Conservation (phyloP, 768 basidiomycete genomes). For the Inosperma sp. region DNA sequence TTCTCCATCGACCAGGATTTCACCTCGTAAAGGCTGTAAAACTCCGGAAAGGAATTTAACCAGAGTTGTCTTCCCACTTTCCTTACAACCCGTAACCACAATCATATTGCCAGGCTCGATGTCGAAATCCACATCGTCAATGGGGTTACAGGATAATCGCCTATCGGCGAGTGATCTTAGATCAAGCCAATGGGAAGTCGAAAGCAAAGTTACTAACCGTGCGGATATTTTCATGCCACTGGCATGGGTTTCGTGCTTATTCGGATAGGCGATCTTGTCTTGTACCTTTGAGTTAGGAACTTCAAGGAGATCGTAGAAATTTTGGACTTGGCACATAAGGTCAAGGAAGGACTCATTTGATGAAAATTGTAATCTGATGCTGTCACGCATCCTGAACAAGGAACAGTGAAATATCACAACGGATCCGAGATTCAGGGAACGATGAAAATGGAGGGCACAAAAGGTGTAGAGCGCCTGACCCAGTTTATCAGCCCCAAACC, state of each 20-base stretch:
- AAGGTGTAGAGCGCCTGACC: slow-evolving; percentile 23
- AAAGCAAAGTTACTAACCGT: slow-evolving; percentile 14
- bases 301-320: slow-evolving; percentile 20
- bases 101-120: slow-evolving; percentile 41
- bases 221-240: slow-evolving; percentile 25
- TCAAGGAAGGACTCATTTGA: slow-evolving; percentile 9
- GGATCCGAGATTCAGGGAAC: slow-evolving; percentile 24
- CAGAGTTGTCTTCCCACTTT: slow-evolving; percentile 43
- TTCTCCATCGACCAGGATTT: slow-evolving; percentile 38
- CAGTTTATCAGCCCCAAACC: background rate
- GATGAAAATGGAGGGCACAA: slow-evolving; percentile 20
- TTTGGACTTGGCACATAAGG: slow-evolving; percentile 16
- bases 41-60: slow-evolving; percentile 38
- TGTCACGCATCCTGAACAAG: slow-evolving; percentile 16
- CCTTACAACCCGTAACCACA: slow-evolving; percentile 44
- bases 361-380: slow-evolving; percentile 11
- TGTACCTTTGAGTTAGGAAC: background rate
- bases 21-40: slow-evolving; percentile 30
- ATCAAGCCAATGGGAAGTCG: background rate
- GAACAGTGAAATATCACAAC: slow-evolving; percentile 35
- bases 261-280: slow-evolving; percentile 3
- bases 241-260: slow-evolving; percentile 7
- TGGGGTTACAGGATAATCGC: slow-evolving; percentile 14
- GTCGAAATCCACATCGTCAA: slow-evolving; percentile 33
- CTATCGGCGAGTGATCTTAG: background rate